phyloP scores from a whole-genome alignment of 2,329 filamentous ascomycete species.

The Proliferodiscus dingleyae region DNA sequence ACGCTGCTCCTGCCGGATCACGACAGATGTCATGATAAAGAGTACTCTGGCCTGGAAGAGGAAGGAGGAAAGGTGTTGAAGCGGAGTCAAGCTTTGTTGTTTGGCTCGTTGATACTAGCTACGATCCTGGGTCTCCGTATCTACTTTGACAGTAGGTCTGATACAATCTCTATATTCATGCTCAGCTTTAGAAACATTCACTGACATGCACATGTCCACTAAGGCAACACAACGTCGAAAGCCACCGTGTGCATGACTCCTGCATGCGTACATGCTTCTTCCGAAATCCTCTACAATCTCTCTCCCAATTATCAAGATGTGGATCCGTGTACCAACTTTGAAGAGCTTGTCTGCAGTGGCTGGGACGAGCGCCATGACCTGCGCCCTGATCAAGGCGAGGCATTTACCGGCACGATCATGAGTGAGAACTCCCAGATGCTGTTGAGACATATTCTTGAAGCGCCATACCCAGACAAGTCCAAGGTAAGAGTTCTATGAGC shows the following conservation, averaged over 20 bases:
- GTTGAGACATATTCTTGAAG: constrained; percentile 59
- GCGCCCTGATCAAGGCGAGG: constrained; percentile 56
- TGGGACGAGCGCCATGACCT: constrained; percentile 62
- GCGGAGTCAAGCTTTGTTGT: constrained; percentile 23
- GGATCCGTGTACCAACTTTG: constrained; percentile 66
- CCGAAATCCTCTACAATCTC: constrained; percentile 57
- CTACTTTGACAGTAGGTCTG: constrained; percentile 23
- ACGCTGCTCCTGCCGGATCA: constrained; percentile 20
- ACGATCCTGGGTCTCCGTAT: constrained; percentile 24
- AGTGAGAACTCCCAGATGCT: constrained; percentile 53
- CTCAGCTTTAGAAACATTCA: no score
- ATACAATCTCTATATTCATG: no score
- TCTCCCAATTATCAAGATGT: constrained; percentile 57
- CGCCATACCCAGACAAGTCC: constrained; percentile 43
- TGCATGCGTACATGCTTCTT: constrained; percentile 59
- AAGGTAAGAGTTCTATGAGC: constrained; percentile 28
- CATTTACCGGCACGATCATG: constrained; percentile 58
- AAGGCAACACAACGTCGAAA: constrained; percentile 8
- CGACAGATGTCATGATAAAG: constrained; percentile 2
- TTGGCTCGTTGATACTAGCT: constrained; percentile 21
- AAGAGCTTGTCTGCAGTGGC: constrained; percentile 62
- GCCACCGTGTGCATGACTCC: constrained; percentile 47
- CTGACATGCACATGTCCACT: constrained; percentile 10
- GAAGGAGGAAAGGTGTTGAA: constrained; percentile 16
- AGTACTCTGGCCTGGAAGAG: constrained; percentile 6